A percentile compares a stretch with the other conserved stretches of the same genome.
These are phyloP conservation scores for Albophoma yamanashiensis DNA, from an alignment of 2,329 filamentous ascomycete species.

Conservation along the genomic window DNA sequence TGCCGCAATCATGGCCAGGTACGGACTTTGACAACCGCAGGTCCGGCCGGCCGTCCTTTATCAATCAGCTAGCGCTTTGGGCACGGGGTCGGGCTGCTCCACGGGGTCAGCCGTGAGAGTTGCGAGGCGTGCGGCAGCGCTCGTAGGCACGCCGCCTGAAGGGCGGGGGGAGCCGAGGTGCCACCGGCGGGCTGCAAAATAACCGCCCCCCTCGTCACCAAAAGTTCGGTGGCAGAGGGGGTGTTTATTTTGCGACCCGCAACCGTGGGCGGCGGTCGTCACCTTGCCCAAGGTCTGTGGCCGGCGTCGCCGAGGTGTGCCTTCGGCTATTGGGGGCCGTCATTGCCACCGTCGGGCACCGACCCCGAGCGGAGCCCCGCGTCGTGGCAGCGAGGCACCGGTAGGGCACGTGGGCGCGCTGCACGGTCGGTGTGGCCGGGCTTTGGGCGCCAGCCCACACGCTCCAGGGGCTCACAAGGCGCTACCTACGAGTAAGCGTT, in stretches of 20 bases:
- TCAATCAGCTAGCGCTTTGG: not conserved
- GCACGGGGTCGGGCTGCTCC: not conserved
- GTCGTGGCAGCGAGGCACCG: not conserved
- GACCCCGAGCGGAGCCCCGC: conserved; percentile 4
- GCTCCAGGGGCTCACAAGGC: not conserved
- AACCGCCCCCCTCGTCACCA: no score
- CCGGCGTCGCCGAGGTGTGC: not conserved
- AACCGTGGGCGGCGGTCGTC: not conserved
- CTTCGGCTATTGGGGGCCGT: not conserved
- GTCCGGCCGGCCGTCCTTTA: not conserved
- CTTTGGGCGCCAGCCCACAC: not conserved
- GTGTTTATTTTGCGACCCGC: no score
- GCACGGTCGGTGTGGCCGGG: not conserved
- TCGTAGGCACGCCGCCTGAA: no score
- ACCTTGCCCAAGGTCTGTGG: not conserved
- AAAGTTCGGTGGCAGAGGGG: no score
- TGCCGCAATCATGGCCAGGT: not conserved
- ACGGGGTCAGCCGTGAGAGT: not conserved
- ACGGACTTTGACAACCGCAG: not conserved
- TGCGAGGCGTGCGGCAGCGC: no score
- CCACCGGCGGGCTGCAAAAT: no score
- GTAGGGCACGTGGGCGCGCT: not conserved
- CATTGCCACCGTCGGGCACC: conserved; percentile 1
- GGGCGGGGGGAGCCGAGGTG: not conserved
- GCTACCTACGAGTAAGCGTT: no score